phyloP scores from a whole-genome alignment of 2,329 filamentous ascomycete genomes.

The Nothophoma quercina region DNA sequence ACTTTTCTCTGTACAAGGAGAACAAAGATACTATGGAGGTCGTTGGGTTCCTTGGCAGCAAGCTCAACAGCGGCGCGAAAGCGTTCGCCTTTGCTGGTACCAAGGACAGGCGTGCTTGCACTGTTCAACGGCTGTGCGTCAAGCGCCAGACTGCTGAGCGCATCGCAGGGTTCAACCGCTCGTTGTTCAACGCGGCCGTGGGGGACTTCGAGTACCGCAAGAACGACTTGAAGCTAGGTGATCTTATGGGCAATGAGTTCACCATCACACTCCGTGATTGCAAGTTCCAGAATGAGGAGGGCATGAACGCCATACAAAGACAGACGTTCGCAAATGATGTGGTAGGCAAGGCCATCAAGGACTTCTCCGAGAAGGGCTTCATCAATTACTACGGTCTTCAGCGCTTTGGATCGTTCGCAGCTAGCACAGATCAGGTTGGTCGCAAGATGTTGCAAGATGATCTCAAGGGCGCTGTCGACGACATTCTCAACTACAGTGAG shows the following conservation, averaged over 20 bases:
- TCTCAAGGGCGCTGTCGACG: constrained; percentile 79
- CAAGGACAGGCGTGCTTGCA: constrained; percentile 88
- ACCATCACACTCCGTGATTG: constrained; percentile 90
- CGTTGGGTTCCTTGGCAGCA: constrained; percentile 75
- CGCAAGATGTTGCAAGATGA: constrained; percentile 83
- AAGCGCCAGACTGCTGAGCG: constrained; percentile 67
- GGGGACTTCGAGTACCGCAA: constrained; percentile 83
- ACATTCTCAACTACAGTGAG: constrained; percentile 76
- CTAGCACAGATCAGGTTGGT: constrained; percentile 85
- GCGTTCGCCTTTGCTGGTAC: constrained; percentile 85
- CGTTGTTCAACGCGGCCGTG: constrained; percentile 67
- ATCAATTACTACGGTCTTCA: constrained; percentile 99
- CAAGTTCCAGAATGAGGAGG: constrained; percentile 62
- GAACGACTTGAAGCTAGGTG: constrained; percentile 78
- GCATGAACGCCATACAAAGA: constrained; percentile 43
- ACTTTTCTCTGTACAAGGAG: constrained; percentile 94
- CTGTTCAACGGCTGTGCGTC: constrained; percentile 80
- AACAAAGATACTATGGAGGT: constrained; percentile 97
- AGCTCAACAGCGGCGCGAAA: constrained; percentile 73
- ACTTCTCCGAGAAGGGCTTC: constrained; percentile 79
- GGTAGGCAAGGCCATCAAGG: constrained; percentile 67
- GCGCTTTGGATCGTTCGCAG: constrained; percentile 87
- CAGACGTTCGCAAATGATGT: constrained; percentile 58
- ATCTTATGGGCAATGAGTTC: constrained; percentile 90
- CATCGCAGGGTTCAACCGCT: constrained; percentile 69